phyloP scores from a whole-genome alignment of 169 alveolate genomes.

The Cryptosporidium ryanae region DNA sequence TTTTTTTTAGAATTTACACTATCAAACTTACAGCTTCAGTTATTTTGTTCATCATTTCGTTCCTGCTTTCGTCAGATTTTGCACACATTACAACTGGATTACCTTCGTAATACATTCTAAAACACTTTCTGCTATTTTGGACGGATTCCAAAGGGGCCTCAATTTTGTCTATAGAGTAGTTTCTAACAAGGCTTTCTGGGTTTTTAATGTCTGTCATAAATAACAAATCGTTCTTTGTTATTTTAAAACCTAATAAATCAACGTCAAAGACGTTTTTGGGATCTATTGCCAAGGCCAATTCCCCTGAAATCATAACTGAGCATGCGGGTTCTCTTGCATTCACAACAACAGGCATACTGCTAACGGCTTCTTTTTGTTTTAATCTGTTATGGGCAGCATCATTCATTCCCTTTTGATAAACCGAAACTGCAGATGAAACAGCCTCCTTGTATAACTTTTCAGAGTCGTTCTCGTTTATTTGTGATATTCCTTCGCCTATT shows the following conservation, averaged over 20 bases:
- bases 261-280: conserved; percentile 56
- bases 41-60: conserved; percentile 71
- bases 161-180: conserved; percentile 42
- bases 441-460: conserved; percentile 61
- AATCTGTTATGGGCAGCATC: conserved; percentile 59
- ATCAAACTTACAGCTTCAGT: conserved; percentile 75
- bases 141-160: conserved; percentile 70
- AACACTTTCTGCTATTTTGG: conserved; percentile 73
- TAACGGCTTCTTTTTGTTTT: conserved; percentile 56
- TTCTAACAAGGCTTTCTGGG: conserved; percentile 47
- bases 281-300: conserved; percentile 52
- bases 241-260: conserved; percentile 47
- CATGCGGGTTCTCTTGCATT: conserved; percentile 53
- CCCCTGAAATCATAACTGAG: conserved; percentile 59
- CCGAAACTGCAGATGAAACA: conserved; percentile 64
- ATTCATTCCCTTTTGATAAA: conserved; percentile 74
- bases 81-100: conserved; percentile 70
- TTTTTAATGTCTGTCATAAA: conserved; percentile 61
- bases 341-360: conserved; percentile 44
- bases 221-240: conserved; percentile 48
- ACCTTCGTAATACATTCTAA: conserved; percentile 68
- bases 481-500: conserved; percentile 66
- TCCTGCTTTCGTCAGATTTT: conserved; percentile 56
- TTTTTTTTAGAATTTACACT: not conserved
- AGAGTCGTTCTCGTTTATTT: conserved; percentile 6